Evolutionary conservation across 208 protist species (phyloP), one percentile per base, ranked within the genome.

Genomic region (Balamuthia mandrillaris): DNA sequence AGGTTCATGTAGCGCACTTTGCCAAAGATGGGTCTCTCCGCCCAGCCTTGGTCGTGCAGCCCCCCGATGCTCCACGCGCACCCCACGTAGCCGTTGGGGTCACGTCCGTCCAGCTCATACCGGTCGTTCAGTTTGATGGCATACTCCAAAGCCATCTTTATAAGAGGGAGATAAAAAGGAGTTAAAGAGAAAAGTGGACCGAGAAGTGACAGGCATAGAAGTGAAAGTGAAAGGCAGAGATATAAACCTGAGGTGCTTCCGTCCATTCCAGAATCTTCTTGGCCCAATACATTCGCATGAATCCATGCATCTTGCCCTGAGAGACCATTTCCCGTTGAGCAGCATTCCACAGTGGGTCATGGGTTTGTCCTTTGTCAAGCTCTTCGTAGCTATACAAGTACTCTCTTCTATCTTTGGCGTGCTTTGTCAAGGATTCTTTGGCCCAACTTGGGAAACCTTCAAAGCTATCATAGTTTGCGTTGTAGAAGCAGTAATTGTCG

Each of bases 231-330:
- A n/a, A n/a, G n/a, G n/a, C n/a, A n/a, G n/a, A n/a, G n/a, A n/a
- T n/a, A n/a, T n/a, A n/a, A n/a, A n/a, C n/a, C 18, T 66, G 85
- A 2, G 89, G 89, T 2, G 39, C 52, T 4, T 24, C 16, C 5
- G 88, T 89, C 90, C 90, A 92, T 42, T 92, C 90, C 24, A 92
- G 75, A 37, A 92, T 92, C 58, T 92, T 92, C 75, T 92, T 92
- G 1, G 89, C 87, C 89, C 89, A 91, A 45, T 91, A 91, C 90
- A 92, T 92, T 6, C 90, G 63, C 85, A 92, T 86, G 83, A 87
- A 92, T 14, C 90, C 89, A 58, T 92, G 90, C 89, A 92, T 92
- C 68, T 92, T 92, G 51, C 90, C 90, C 29, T 7, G 24, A 24
- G 45, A 41, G n/a, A 90, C 84, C 65, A 92, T 85, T 84, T 86